Evolutionary conservation across 2,329 filamentous ascomycete species (phyloP), one percentile per base, ranked within the genome.

Genomic region (Lachnellula hyalina): DNA sequence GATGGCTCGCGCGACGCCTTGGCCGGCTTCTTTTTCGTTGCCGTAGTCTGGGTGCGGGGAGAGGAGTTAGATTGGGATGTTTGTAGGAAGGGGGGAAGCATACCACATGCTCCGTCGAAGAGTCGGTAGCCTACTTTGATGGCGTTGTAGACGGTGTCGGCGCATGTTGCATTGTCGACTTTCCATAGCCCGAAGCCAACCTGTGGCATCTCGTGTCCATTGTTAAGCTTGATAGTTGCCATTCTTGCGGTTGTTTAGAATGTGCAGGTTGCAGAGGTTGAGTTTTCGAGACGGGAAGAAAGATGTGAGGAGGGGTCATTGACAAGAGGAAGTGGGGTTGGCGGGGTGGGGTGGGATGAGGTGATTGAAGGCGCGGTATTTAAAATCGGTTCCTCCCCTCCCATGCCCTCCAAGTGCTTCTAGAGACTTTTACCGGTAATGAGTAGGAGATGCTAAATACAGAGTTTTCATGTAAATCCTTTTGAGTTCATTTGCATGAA

Each of bases 1-100:
- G 74, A 94, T 90, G 67, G 89, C 89, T 63, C 87, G 86, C 56
- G 85, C 82, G 47, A 93, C 80, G 66, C 89, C 89, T 70, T 91
- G 75, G 56, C 89, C 89, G 61, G 81, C 84, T 72, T 91, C 87
- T 64, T 83, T 82, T 73, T 93, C 89, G 71, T 93, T 93, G 66
- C 87, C 87, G 73, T 94, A 93, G 73, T 92, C 88, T 89, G 17
- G 0, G 28, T 8, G 28, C 2, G 8, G 2, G 7, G 6, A 41
- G 14, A 2, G n/a, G 14, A 32, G 51, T 21, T 12, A 51, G 21
- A 14, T 34, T 17, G 40, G 17, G 32, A 21, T 36, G 34, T 17
- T 49, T 12, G 25, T 34, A 28, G 28, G 8, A 9, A 9, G 28
- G 2, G 28, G 9, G 28, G 9, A 8, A 23, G 64, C 70, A 48